Conservation (phyloP, 2,329 filamentous ascomycete genomes). For the Penicillium frequentans region DNA sequence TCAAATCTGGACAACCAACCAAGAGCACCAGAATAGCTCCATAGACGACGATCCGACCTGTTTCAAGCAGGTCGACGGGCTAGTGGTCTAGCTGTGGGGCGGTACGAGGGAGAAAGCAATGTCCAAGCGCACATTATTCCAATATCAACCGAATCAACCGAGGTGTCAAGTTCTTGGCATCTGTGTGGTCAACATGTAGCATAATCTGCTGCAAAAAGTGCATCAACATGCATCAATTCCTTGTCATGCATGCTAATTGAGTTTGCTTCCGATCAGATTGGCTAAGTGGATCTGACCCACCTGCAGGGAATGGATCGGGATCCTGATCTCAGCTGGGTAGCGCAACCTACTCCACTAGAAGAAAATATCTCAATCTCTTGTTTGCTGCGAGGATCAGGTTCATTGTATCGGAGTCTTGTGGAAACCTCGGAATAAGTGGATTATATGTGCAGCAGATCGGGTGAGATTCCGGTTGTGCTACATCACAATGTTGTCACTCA, state of each 20-base stretch:
- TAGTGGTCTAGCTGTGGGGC: constrained; percentile 1
- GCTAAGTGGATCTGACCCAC: neutral
- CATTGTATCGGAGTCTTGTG: no score
- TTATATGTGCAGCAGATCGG: neutral
- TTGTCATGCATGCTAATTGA: neutral
- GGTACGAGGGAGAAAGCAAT: neutral
- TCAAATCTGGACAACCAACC: neutral
- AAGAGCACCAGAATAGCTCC: neutral
- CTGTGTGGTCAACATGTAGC: neutral
- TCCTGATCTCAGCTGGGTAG: neutral
- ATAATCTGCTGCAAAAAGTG: neutral
- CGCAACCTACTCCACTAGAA: neutral
- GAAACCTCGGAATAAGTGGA: neutral
- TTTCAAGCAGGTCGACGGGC: neutral
- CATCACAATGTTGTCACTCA: neutral
- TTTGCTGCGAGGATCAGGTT: neutral
- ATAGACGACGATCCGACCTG: constrained; percentile 5
- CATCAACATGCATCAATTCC: neutral
- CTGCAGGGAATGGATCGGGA: neutral
- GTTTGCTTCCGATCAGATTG: neutral
- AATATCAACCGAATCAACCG: neutral
- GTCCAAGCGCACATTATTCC: neutral
- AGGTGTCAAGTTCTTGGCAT: neutral
- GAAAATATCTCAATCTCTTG: neutral
- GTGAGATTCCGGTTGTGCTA: neutral